phyloP scores from a whole-genome alignment of 768 basidiomycete genomes.

The Suillus lakei region DNA sequence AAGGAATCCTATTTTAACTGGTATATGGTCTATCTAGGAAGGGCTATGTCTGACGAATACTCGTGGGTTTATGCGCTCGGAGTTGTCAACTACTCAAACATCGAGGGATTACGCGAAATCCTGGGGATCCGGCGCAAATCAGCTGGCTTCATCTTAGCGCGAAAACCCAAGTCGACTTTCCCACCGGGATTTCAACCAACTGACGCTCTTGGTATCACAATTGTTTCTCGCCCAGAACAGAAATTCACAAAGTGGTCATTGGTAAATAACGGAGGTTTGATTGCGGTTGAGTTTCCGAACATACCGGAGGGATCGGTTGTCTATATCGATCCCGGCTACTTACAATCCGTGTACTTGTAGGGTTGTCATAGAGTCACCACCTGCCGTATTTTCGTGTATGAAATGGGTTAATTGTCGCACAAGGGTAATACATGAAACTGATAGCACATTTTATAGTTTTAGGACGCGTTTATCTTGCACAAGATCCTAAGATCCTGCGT shows the following conservation, averaged over 20 bases:
- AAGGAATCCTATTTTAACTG: not conserved
- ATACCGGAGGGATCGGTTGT: not conserved
- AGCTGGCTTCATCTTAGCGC: not conserved
- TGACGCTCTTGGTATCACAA: not conserved
- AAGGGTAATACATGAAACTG: too few relatives aligned
- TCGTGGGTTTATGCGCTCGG: not conserved
- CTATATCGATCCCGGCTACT: not conserved
- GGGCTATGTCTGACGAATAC: not conserved
- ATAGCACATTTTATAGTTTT: too few relatives aligned
- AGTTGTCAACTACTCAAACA: not conserved
- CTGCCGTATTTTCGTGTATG: too few relatives aligned
- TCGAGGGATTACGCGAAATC: not conserved
- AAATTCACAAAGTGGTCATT: not conserved
- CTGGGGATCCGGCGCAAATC: not conserved
- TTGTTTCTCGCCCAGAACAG: not conserved
- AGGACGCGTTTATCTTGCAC: too few relatives aligned
- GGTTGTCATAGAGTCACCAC: not conserved
- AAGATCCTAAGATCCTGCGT: too few relatives aligned
- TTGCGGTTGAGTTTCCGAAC: not conserved
- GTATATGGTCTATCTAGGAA: not conserved
- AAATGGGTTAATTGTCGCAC: too few relatives aligned
- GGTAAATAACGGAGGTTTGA: not conserved
- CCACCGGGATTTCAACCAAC: not conserved
- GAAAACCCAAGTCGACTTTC: not conserved
- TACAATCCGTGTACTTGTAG: not conserved